Percentiles rank a stretch among this genome's conserved stretches.
Evolutionary conservation across 805 yeast species (phyloP).

Genomic region (Ogataea trehalophila): DNA sequence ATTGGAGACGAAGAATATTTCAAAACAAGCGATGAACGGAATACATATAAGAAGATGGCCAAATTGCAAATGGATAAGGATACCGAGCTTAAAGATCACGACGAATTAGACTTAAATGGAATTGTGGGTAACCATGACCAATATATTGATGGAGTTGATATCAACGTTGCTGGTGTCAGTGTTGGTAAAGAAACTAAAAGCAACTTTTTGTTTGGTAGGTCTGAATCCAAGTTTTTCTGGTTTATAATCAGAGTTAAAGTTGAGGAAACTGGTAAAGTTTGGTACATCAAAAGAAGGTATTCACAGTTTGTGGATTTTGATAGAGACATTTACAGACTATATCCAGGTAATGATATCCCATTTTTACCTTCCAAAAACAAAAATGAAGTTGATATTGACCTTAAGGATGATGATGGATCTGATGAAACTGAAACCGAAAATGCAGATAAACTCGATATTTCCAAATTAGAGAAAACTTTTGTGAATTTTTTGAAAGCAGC

Average conservation of each 20-base stretch:
- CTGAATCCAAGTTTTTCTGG: slow-evolving; percentile 29
- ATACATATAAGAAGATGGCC: slow-evolving; percentile 37
- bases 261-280: slow-evolving; percentile 29
- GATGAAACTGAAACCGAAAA: not conserved
- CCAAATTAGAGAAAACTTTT: slow-evolving; percentile 18
- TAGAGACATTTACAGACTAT: slow-evolving; percentile 42
- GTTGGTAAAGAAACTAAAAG: slow-evolving; percentile 57
- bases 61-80: slow-evolving; percentile 21
- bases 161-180: slow-evolving; percentile 73
- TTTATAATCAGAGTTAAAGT: slow-evolving; percentile 46
- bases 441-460: slow-evolving; percentile 11
- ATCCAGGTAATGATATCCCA: slow-evolving; percentile 63
- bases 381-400: slow-evolving; percentile 16
- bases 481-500: slow-evolving; percentile 11
- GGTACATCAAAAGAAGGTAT: slow-evolving; percentile 59
- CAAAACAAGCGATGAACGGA: slow-evolving; percentile 29
- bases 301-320: slow-evolving; percentile 62
- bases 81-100: slow-evolving; percentile 2
- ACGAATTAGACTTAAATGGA: slow-evolving; percentile 25
- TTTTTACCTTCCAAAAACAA: slow-evolving; percentile 30
- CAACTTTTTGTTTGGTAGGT: slow-evolving; percentile 19
- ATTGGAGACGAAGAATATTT: slow-evolving; percentile 49
- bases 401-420: slow-evolving; percentile 12
- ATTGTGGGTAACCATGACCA: slow-evolving; percentile 33
- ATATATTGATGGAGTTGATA: slow-evolving; percentile 50